Percentiles rank a stretch among this genome's conserved stretches.
phyloP scores from a whole-genome alignment of 176 grass and related monocot genomes.

The Oryza meridionalis region DNA sequence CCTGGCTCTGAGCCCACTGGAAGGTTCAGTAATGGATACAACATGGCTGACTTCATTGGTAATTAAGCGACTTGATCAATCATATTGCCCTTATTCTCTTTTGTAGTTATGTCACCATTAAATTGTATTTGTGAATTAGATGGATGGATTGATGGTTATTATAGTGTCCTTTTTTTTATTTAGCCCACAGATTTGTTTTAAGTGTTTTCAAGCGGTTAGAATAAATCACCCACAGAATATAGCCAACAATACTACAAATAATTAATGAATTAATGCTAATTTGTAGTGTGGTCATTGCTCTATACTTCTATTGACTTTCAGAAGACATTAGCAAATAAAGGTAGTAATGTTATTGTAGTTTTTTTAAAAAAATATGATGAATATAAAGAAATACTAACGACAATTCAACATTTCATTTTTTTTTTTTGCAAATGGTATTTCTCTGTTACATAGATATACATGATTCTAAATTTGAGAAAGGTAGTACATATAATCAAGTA shows the following conservation, averaged over 20 bases:
- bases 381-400: background rate
- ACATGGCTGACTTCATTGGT: slow-evolving; percentile 52
- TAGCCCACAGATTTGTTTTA: background rate
- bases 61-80: background rate
- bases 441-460: background rate
- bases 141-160: background rate
- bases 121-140: background rate
- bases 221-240: no score
- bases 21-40: slow-evolving; percentile 64
- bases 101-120: background rate
- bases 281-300: background rate
- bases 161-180: background rate
- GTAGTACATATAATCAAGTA: background rate
- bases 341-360: background rate
- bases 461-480: background rate
- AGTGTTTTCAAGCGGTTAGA: background rate
- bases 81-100: background rate
- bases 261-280: background rate
- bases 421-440: background rate
- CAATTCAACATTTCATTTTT: background rate
- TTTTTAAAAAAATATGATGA: background rate
- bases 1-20: slow-evolving; percentile 35
- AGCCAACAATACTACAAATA: no score
- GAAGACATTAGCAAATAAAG: background rate
- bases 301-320: background rate